Evolutionary conservation across 257 asterid genomes (phyloP), one percentile per base, ranked within the genome.

Genomic region (Parsonsia alboflavescens): DNA sequence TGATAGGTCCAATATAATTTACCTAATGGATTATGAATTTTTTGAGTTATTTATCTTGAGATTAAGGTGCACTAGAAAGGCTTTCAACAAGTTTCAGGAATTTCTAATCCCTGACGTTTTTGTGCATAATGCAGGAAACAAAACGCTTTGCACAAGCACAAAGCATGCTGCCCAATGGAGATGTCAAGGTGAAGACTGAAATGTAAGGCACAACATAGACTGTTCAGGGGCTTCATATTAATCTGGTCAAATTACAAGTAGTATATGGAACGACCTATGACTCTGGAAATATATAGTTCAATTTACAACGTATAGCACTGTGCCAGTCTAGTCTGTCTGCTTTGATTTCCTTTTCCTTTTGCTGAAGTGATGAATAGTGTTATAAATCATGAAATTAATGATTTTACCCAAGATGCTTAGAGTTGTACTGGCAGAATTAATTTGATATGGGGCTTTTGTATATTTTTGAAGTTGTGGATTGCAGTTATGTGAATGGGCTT

Each of bases 131-230:
- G 82, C 88, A 88, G 94, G 96, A 90, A 80, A 36, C 80, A 50
- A 90, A 85, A 74, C 86, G 88, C 41, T 69, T 63, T 39, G 82
- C 83, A 10, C 88, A 86, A 77, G 73, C 87, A 16, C 96, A 85
- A 79, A 84, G 75, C 69, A 74, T 74, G 61, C 81, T 88, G 30
- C 88, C 90, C 5, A 85, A 87, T 73, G 94, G 94, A 64, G 92
- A 88, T 73, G 84, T 76, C n/a, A 90, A 87, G 83, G 78, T 85
- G 33, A 81, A 83, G 87, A 15, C 83, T 39, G 86, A 85, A 78
- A 75, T 68, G 26, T 87, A 82, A 84, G 76, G 48, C 68, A 30
- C 48, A 8, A 9, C 12, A 63, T 63, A 63, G 48, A 63, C 2
- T 65, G 70, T 39, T 63, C 28, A 39, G 48, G 26, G n/a, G 41